A percentile compares a stretch with the other conserved stretches of the same genome.
Conservation (phyloP, 768 basidiomycete genomes). For the Boletus insuetus region DNA sequence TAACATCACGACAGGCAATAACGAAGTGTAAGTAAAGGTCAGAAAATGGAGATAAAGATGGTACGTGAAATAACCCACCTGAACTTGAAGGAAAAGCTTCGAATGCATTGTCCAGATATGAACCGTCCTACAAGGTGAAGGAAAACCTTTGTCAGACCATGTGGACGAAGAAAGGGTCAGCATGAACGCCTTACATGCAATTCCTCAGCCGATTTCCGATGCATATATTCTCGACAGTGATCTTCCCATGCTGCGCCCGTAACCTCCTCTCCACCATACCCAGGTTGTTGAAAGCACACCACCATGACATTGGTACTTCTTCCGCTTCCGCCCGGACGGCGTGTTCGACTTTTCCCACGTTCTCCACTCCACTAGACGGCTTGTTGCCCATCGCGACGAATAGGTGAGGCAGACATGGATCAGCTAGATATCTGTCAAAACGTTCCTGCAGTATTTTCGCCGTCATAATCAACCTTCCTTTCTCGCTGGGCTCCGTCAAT, state of each 20-base stretch:
- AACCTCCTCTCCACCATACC: constrained; percentile 13
- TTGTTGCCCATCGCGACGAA: not conserved
- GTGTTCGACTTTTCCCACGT: not conserved
- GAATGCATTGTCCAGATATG: constrained; percentile 22
- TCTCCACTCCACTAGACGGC: not conserved
- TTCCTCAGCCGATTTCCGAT: constrained; percentile 11
- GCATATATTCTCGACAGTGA: constrained; percentile 1
- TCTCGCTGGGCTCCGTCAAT: constrained; percentile 9
- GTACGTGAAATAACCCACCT: constrained; percentile 1
- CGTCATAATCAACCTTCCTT: constrained; percentile 10
- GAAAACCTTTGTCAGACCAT: not conserved
- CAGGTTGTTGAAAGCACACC: constrained; percentile 12
- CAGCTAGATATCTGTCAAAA: constrained; percentile 6
- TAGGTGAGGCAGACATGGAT: constrained; percentile 18
- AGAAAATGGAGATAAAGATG: too few relatives aligned
- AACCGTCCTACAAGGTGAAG: not conserved
- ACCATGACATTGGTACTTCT: not conserved
- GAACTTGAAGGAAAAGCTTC: constrained; percentile 11
- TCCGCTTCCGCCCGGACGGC: not conserved
- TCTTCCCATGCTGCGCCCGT: not conserved
- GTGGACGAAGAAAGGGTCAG: too few relatives aligned
- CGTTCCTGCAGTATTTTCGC: constrained; percentile 10
- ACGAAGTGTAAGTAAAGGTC: too few relatives aligned
- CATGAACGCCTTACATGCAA: constrained; percentile 2
- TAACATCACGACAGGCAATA: not conserved